Evolutionary conservation across 2,329 filamentous ascomycete species (phyloP).

Genomic region (Cercospora brassicicola): DNA sequence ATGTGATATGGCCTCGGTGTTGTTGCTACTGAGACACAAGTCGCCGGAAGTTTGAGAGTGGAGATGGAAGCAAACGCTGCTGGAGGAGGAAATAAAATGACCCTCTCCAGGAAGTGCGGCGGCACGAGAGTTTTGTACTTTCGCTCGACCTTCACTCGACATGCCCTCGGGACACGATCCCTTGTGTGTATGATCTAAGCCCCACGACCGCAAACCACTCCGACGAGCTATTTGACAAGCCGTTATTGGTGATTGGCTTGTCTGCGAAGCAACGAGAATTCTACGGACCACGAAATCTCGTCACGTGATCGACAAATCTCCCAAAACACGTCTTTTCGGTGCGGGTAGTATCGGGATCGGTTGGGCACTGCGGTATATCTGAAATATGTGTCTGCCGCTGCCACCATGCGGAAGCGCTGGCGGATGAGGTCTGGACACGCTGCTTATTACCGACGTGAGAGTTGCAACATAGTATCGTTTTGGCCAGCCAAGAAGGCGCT

Average conservation of each 20-base stretch:
- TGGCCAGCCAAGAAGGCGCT: not conserved
- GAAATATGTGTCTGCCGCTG: not conserved
- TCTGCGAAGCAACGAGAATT: slow-evolving; percentile 1
- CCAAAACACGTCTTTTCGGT: not conserved
- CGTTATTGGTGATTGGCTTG: slow-evolving; percentile 10
- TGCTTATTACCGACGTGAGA: not conserved
- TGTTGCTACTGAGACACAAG: not conserved
- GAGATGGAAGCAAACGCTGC: not conserved
- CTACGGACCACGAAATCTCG: not conserved
- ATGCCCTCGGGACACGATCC: slow-evolving; percentile 17
- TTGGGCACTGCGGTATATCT: slow-evolving; percentile 1
- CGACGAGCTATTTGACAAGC: slow-evolving; percentile 14
- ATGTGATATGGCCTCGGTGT: not conserved
- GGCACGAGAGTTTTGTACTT: slow-evolving; percentile 13
- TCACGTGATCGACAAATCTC: not conserved
- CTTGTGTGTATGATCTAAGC: slow-evolving; percentile 12
- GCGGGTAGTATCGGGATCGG: not conserved
- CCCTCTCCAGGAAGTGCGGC: not conserved
- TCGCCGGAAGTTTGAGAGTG: not conserved
- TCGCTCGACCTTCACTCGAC: slow-evolving; percentile 10
- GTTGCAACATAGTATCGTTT: not conserved
- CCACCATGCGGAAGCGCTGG: not conserved
- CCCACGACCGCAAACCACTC: slow-evolving; percentile 14
- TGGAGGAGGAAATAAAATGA: not conserved
- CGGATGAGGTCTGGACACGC: not conserved